Conservation (phyloP, 345 rosid species). For the Theobroma cacao region DNA sequence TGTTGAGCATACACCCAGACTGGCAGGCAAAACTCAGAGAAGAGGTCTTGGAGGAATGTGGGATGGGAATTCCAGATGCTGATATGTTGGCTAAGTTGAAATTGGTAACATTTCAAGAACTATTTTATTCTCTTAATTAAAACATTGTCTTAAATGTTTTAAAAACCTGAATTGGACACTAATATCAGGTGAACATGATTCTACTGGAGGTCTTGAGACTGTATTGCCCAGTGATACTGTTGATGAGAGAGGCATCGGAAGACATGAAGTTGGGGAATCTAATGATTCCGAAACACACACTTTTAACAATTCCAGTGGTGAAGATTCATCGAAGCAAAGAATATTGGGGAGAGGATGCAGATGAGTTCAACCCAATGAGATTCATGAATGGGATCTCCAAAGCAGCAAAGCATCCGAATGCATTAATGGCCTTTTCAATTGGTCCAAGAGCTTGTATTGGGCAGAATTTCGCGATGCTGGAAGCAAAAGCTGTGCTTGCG, state of each 20-base stretch:
- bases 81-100: constrained; percentile 42
- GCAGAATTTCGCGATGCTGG: constrained; percentile 45
- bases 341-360: constrained; percentile 56
- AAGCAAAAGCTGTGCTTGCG: constrained; percentile 36
- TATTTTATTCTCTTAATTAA: background rate
- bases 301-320: constrained; percentile 20
- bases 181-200: constrained; percentile 48
- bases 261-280: constrained; percentile 41
- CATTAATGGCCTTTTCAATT: constrained; percentile 41
- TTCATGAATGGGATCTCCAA: constrained; percentile 32
- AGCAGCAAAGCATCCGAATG: constrained; percentile 38
- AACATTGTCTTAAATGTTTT: background rate
- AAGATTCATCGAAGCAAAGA: constrained; percentile 39
- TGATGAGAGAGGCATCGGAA: constrained; percentile 30
- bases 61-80: constrained; percentile 36
- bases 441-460: constrained; percentile 70
- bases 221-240: constrained; percentile 32
- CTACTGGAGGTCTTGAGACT: constrained; percentile 53
- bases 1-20: constrained; percentile 45
- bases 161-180: background rate
- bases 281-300: constrained; percentile 46
- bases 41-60: constrained; percentile 47
- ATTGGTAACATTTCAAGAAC: constrained; percentile 23
- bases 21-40: constrained; percentile 65
- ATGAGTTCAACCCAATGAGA: constrained; percentile 51